phyloP scores from a whole-genome alignment of 768 basidiomycete genomes.

The Hemileccinum rubropunctum region DNA sequence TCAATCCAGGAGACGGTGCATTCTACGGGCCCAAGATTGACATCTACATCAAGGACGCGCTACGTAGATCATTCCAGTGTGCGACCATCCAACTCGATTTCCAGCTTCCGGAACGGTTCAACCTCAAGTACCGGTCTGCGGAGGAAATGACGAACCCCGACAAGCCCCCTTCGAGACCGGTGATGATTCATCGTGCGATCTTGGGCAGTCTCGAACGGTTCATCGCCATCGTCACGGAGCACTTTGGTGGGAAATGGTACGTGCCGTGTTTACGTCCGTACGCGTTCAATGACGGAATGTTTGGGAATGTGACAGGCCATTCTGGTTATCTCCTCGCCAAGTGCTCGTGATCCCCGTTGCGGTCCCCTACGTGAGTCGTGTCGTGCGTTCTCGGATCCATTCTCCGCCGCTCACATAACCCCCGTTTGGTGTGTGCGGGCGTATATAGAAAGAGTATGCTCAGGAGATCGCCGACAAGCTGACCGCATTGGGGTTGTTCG shows the following conservation, averaged over 20 bases:
- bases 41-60: constrained; percentile 91
- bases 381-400: neutral
- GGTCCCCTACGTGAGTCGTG: constrained; percentile 69
- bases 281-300: neutral
- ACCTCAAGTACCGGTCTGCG: constrained; percentile 84
- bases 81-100: constrained; percentile 99
- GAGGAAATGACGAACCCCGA: constrained; percentile 54
- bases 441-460: constrained; percentile 81
- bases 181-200: constrained; percentile 98
- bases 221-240: constrained; percentile 95
- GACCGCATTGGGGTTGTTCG: constrained; percentile 68
- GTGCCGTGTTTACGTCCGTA: constrained; percentile 16
- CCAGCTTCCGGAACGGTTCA: constrained; percentile 95
- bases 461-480: constrained; percentile 72
- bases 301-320: constrained; percentile 62
- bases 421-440: neutral
- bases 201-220: constrained; percentile 92
- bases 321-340: constrained; percentile 98
- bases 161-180: constrained; percentile 69
- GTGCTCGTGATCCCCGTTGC: constrained; percentile 94
- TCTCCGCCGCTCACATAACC: neutral
- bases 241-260: constrained; percentile 96
- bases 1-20: constrained; percentile 96
- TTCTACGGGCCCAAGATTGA: constrained; percentile 99
- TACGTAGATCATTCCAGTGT: constrained; percentile 93